phyloP scores from a whole-genome alignment of 352 stramenopile genomes.

The Pythium brachiatum region DNA sequence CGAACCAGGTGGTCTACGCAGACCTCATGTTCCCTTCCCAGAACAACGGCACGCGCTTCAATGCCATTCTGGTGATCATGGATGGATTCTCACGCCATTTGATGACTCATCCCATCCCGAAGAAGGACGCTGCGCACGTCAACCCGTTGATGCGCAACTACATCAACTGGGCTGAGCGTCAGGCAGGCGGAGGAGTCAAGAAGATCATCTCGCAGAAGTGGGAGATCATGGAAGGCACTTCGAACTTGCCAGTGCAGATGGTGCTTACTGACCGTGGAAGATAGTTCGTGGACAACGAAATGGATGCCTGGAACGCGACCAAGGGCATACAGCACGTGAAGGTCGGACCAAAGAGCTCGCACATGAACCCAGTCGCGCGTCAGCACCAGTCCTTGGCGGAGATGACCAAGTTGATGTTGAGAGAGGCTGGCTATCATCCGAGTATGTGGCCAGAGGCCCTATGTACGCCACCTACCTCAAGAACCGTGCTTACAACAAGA shows the following conservation, averaged over 20 bases:
- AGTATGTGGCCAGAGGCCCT: constrained; percentile 5
- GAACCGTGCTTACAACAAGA: constrained; percentile 11
- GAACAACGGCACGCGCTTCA: background rate
- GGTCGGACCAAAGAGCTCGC: constrained; percentile 15
- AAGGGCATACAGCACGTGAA: constrained; percentile 12
- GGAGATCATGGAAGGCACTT: background rate
- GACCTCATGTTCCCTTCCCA: background rate
- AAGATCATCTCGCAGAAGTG: background rate
- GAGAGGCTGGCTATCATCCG: background rate
- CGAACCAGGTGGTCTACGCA: background rate
- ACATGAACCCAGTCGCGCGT: constrained; percentile 16
- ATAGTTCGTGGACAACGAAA: constrained; percentile 6
- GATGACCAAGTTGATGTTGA: constrained; percentile 4
- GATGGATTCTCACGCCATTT: background rate
- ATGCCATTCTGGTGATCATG: background rate
- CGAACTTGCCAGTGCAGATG: background rate
- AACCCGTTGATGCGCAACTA: constrained; percentile 1
- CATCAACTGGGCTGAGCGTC: background rate
- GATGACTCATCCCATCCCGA: background rate
- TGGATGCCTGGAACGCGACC: background rate
- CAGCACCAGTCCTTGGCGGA: constrained; percentile 1
- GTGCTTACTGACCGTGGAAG: constrained; percentile 7
- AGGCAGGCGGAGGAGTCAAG: constrained; percentile 1
- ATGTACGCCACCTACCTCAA: constrained; percentile 5
- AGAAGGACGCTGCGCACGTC: background rate